Evolutionary conservation across 2,329 filamentous ascomycete genomes (phyloP), one percentile per base, ranked within the genome.

Genomic region (Ceratocystis variospora): DNA sequence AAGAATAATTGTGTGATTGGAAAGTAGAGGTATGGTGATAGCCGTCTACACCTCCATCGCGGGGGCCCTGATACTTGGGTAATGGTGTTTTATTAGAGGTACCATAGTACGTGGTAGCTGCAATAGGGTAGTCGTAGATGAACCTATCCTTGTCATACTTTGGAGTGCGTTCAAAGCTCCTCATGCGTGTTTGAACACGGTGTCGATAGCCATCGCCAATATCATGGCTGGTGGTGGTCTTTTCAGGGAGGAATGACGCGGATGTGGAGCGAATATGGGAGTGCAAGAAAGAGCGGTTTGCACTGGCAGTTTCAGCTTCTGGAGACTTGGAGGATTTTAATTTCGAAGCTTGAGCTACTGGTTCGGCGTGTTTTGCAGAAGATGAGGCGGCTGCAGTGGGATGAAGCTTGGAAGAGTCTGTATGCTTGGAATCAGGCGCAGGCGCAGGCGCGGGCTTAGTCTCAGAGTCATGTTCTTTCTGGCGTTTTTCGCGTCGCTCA

Each of bases 221-320:
- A n/a, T 57, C 28, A 48, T 37, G n/a, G 17, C 62, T 44, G 3
- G 28, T 6, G 12, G 61, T 41, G 6, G 46, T 50, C 12, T 31
- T 48, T 45, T 67, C 66, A 12, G 55, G 59, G 1, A 59, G 63
- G 7, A 65, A 44, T 8, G 66, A 67, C 2, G 66, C 66, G 12
- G 66, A 67, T 12, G 63, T 67, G 7, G 66, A 67, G 12, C 66
- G 55, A 22, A 57, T 31, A 31, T 67, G 66, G 5, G 45, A 53
- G 5, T 37, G 61, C 28, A 15, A 12, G 12, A 37, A 48, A 37
- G 45, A 41, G 7, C 48, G 45, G 7, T 59, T 25, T 6, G 62
- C 33, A 10, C 28, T 22, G 8, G 66, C 17, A 15, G 55, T 55
- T 22, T 62, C 28, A 33, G 65, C 50, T 31, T 28, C 25, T 31